phyloP scores from a whole-genome alignment of 176 grass and related monocot genomes.

The Canna indica region DNA sequence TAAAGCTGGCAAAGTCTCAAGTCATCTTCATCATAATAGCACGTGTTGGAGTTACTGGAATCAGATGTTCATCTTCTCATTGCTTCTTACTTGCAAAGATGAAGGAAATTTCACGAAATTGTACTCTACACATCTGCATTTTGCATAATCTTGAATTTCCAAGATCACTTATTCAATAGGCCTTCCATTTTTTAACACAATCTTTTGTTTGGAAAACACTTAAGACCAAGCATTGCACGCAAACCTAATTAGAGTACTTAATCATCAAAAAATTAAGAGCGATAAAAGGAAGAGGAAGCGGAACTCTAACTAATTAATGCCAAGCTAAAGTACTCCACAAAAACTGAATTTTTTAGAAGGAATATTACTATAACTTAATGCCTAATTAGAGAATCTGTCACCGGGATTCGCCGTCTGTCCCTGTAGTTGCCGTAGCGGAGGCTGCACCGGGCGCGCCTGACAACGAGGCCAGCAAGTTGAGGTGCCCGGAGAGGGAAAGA shows the following conservation, averaged over 20 bases:
- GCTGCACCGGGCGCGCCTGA: constrained; percentile 2
- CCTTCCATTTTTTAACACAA: background rate
- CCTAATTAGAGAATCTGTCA: background rate
- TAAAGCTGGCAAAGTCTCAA: background rate
- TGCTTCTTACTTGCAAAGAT: background rate
- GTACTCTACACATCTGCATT: too few species aligned
- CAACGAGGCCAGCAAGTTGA: constrained; percentile 17
- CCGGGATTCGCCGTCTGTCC: constrained; percentile 9
- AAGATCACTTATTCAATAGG: background rate
- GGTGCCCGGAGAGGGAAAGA: constrained; percentile 15
- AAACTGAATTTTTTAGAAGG: too few species aligned
- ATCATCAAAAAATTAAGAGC: background rate
- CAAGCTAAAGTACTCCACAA: background rate
- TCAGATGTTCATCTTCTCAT: background rate
- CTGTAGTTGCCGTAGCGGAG: background rate
- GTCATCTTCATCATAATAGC: background rate
- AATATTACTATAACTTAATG: background rate
- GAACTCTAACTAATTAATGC: background rate
- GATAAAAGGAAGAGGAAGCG: background rate
- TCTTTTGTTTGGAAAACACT: background rate
- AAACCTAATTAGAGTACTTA: too few species aligned
- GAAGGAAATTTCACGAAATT: too few species aligned
- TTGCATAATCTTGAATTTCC: background rate
- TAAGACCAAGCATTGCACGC: background rate
- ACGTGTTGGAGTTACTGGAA: background rate